phyloP scores from a whole-genome alignment of 371 early-diverging fungal species.

The Rhizopus sp. region DNA sequence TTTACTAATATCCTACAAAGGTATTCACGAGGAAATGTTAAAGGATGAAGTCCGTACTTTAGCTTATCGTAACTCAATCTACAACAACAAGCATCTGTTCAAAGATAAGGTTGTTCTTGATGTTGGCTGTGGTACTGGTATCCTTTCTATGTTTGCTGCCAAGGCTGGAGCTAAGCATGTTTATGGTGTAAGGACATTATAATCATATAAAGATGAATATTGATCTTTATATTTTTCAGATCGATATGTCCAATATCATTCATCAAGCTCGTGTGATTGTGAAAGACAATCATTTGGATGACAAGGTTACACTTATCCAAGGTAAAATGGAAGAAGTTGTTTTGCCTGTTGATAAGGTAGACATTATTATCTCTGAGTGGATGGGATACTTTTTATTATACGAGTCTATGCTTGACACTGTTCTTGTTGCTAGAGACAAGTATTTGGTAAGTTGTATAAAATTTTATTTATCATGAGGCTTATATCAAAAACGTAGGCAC shows the following conservation, averaged over 20 bases:
- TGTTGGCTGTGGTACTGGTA: slow-evolving; percentile 98
- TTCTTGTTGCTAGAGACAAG: slow-evolving; percentile 92
- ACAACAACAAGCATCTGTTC: slow-evolving; percentile 93
- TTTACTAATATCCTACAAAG: background rate
- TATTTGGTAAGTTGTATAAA: slow-evolving; percentile 64
- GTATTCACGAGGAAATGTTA: slow-evolving; percentile 75
- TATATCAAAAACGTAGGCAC: slow-evolving; percentile 30
- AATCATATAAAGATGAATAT: background rate
- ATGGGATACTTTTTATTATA: slow-evolving; percentile 99
- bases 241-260: slow-evolving; percentile 97
- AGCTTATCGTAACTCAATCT: slow-evolving; percentile 91
- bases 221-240: slow-evolving; percentile 33
- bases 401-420: slow-evolving; percentile 98
- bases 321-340: slow-evolving; percentile 96
- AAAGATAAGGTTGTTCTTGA: slow-evolving; percentile 97
- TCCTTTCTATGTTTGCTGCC: slow-evolving; percentile 98
- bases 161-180: slow-evolving; percentile 92
- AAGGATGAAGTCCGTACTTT: slow-evolving; percentile 96
- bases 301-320: slow-evolving; percentile 85
- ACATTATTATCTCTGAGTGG: slow-evolving; percentile 98
- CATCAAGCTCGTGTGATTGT: slow-evolving; percentile 90
- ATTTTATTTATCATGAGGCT: background rate
- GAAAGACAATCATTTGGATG: slow-evolving; percentile 82
- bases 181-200: slow-evolving; percentile 69
- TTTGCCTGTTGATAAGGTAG: slow-evolving; percentile 89